These are phyloP conservation scores for Jaapia argillacea DNA, from an alignment of 768 basidiomycete genomes.

Conservation along the genomic window DNA sequence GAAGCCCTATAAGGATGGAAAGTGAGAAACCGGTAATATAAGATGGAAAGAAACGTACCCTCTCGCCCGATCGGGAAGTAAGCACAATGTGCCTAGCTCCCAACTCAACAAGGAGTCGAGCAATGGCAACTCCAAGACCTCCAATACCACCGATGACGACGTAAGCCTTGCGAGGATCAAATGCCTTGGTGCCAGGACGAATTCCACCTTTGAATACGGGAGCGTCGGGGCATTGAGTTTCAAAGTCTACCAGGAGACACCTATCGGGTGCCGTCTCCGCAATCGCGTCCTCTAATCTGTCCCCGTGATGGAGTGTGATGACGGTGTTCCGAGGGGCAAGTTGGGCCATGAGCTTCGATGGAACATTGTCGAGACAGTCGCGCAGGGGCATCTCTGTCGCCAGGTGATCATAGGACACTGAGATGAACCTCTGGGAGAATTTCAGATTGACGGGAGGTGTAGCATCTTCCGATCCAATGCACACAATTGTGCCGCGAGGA, in stretches of 20 bases:
- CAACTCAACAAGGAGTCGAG: slow-evolving; percentile 3
- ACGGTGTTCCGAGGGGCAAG: background rate
- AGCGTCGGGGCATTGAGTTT: background rate
- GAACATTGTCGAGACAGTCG: background rate
- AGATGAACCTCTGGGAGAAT: slow-evolving; percentile 2
- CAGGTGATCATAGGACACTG: slow-evolving; percentile 3
- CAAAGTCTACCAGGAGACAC: background rate
- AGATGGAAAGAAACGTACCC: background rate
- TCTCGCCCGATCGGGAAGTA: slow-evolving; percentile 6
- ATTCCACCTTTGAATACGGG: background rate
- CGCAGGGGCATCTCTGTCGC: background rate
- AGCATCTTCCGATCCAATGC: slow-evolving; percentile 2
- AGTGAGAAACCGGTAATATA: background rate
- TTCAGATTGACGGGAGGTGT: background rate
- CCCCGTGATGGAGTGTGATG: background rate
- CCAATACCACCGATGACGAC: slow-evolving; percentile 6
- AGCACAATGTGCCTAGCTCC: slow-evolving; percentile 5
- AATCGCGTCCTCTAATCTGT: background rate
- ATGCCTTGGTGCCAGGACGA: background rate
- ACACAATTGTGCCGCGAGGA: slow-evolving; percentile 4
- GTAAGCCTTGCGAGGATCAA: slow-evolving; percentile 1
- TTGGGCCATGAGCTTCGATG: background rate
- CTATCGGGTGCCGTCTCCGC: background rate
- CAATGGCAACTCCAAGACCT: slow-evolving; percentile 2
- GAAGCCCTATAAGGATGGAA: slow-evolving; percentile 2